Evolutionary conservation across 108 stramenopile species (phyloP), one percentile per base, ranked within the genome.

Genomic region (Fragilariopsis cylindrus): DNA sequence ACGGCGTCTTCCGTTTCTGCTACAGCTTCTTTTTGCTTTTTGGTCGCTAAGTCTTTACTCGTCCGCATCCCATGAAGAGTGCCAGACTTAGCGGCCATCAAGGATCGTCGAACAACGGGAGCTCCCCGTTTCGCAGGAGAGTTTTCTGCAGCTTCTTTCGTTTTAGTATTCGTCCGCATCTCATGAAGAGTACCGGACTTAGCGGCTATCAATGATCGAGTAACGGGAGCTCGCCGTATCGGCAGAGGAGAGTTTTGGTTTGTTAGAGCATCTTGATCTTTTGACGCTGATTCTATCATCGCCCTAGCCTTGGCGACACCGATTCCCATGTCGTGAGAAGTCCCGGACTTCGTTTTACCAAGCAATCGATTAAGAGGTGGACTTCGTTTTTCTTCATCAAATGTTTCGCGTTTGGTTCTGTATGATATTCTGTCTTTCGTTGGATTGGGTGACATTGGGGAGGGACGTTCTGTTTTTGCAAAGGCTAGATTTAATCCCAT

Each of bases 11-110:
- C 30, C 30, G 30, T 30, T 30, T 30, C 30, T 30, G 30, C 30
- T 30, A 2, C 30, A 2, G 15, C 39, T 4, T 53, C 21, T 12
- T 49, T 52, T 39, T 13, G 15, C 7, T 45, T 60, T 45, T 63
- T 62, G 30, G 30, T 30, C 30, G 30, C 30, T 30, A 30, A 30
- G 30, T 30, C 30, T 30, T 30, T 30, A 2, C 30, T 30, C 30
- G 30, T 30, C 12, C 71, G 71, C 65, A 48, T 60, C 30, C 9
- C 52, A 43, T 55, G 73, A 3, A 70, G 49, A 3, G 60, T 68
- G 1, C 78, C 78, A 7, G 78, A 74, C 53, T 70, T 68, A 44
- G 68, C 60, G 13, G 67, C 67, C 41, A 41, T 57, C 47, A 74
- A 30, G 19, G 18, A 62, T 52, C 78, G 67, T 11, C 18, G 41